A percentile compares a stretch with the other conserved stretches of the same genome.
Evolutionary conservation across 2,329 filamentous ascomycete genomes (phyloP).

Genomic region (Cercospora zeina): DNA sequence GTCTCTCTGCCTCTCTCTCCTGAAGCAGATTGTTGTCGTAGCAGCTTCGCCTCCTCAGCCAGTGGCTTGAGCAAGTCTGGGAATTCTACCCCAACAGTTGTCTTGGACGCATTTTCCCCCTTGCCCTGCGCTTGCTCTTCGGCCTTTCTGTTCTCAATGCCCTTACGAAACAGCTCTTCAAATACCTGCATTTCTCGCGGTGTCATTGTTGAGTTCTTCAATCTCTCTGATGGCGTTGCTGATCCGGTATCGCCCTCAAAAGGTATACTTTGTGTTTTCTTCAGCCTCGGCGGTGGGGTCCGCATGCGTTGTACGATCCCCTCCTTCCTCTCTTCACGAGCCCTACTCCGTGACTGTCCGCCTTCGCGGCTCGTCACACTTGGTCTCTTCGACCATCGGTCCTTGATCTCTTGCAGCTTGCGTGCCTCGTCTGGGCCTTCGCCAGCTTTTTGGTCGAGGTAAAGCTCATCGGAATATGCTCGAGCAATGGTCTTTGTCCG

Average conservation of each 20-base stretch:
- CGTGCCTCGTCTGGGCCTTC: slow-evolving; percentile 7
- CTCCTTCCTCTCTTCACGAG: background rate
- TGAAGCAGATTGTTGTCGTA: slow-evolving; percentile 14
- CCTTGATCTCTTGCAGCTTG: slow-evolving; percentile 11
- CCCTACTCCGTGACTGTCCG: background rate
- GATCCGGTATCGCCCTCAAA: slow-evolving; percentile 24
- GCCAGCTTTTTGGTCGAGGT: slow-evolving; percentile 10
- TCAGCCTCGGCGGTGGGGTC: background rate
- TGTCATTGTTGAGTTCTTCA: slow-evolving; percentile 29
- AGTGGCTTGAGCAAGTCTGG: slow-evolving; percentile 27
- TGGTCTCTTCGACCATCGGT: slow-evolving; percentile 12
- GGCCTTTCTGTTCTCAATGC: slow-evolving; percentile 11
- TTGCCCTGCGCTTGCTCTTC: slow-evolving; percentile 2
- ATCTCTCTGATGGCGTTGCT: slow-evolving; percentile 15
- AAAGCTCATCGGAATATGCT: slow-evolving; percentile 13
- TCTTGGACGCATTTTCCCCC: background rate
- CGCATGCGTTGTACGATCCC: slow-evolving; percentile 7
- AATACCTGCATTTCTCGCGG: slow-evolving; percentile 28
- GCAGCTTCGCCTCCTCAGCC: slow-evolving; percentile 26
- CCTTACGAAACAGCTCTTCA: slow-evolving; percentile 25
- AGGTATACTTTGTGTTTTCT: slow-evolving; percentile 19
- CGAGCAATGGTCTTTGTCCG: slow-evolving; percentile 35
- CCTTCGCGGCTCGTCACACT: background rate
- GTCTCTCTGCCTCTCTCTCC: background rate
- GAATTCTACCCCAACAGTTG: slow-evolving; percentile 17